These are phyloP conservation scores for Yamadazyma songkhlaensis DNA, from an alignment of 1,139 yeast species.

Conservation along the genomic window DNA sequence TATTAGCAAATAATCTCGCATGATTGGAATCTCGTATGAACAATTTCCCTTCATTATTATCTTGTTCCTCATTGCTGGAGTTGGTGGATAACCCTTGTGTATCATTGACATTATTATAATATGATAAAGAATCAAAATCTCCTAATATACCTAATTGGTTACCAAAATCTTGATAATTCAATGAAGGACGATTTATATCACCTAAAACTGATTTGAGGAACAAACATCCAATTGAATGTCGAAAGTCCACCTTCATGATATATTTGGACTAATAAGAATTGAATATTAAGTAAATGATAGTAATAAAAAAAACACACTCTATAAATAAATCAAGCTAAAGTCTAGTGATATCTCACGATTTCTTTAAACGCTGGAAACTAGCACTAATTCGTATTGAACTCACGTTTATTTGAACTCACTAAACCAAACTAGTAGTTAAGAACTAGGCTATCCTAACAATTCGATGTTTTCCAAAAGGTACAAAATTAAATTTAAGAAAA, in stretches of 20 bases:
- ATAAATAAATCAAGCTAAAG: constrained; percentile 1
- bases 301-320: not conserved
- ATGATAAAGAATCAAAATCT: constrained; percentile 57
- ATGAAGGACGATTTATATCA: constrained; percentile 2
- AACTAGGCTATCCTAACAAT: not conserved
- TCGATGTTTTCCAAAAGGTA: not conserved
- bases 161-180: constrained; percentile 21
- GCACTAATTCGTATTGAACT: too few relatives aligned
- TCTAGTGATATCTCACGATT: too few relatives aligned
- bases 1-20: constrained; percentile 26
- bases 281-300: not conserved
- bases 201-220: not conserved
- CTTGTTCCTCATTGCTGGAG: not conserved
- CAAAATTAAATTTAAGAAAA: not conserved
- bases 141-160: constrained; percentile 62
- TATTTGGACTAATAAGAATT: not conserved
- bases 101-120: constrained; percentile 54
- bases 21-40: constrained; percentile 29
- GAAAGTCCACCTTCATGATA: not conserved
- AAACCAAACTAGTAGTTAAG: too few relatives aligned
- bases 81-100: constrained; percentile 16
- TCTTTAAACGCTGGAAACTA: not conserved
- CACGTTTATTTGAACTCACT: too few relatives aligned
- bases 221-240: not conserved
- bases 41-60: constrained; percentile 16